phyloP scores from a whole-genome alignment of 441 rosid species.

The Gossypium schwendimanii region DNA sequence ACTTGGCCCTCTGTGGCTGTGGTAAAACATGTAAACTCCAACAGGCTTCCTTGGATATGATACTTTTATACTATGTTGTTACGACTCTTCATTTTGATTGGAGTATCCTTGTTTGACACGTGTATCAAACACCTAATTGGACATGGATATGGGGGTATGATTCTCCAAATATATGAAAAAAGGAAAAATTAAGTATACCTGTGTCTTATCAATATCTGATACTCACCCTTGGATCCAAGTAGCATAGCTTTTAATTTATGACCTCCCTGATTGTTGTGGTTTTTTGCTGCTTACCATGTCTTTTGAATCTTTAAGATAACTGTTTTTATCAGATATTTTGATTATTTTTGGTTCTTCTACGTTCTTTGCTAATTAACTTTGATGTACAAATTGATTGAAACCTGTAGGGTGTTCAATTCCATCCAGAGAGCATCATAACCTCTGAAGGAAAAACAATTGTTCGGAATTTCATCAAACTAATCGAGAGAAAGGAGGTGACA shows the following conservation, averaged over 20 bases:
- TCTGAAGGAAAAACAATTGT: constrained; percentile 63
- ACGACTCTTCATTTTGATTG: too few species aligned
- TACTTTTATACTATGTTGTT: neutral
- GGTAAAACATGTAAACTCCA: neutral
- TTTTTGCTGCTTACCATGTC: neutral
- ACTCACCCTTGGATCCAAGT: too few species aligned
- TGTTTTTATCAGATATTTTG: neutral
- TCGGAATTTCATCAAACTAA: constrained; percentile 59
- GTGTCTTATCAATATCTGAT: too few species aligned
- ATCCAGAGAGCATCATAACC: constrained; percentile 94
- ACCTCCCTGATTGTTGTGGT: neutral
- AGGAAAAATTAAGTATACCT: too few species aligned
- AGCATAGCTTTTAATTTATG: neutral
- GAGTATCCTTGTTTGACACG: too few species aligned
- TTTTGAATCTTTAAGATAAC: neutral
- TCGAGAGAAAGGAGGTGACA: constrained; percentile 59
- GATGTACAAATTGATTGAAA: neutral
- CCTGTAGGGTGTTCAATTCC: constrained; percentile 88
- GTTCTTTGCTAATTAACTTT: neutral
- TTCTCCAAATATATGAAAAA: too few species aligned
- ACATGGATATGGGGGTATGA: too few species aligned
- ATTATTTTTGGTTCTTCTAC: neutral
- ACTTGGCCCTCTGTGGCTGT: neutral
- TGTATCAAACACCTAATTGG: too few species aligned
- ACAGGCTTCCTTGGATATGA: neutral